phyloP scores from a whole-genome alignment of 768 basidiomycete species.

The Sarcodon aspratus region DNA sequence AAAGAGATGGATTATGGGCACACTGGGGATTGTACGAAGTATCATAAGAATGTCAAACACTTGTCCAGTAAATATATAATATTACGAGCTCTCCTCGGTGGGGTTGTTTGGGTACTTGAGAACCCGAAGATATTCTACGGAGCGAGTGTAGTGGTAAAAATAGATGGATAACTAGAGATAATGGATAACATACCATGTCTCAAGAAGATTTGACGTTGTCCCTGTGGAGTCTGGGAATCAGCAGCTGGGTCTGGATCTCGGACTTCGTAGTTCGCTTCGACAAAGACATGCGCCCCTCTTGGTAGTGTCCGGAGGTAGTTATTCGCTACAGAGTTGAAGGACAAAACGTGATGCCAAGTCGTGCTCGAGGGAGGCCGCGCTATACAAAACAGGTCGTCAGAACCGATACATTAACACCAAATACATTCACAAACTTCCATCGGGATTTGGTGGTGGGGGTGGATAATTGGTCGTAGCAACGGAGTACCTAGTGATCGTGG shows the following conservation, averaged over 20 bases:
- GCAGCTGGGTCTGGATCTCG: constrained; percentile 58
- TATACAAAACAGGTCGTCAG: constrained; percentile 14
- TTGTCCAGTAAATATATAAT: constrained; percentile 5
- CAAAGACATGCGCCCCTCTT: constrained; percentile 70
- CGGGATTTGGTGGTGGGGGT: constrained; percentile 42
- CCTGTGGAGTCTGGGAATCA: constrained; percentile 54
- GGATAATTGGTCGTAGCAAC: constrained; percentile 63
- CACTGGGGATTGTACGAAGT: background rate
- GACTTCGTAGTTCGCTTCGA: constrained; percentile 70
- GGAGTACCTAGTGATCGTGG: constrained; percentile 40
- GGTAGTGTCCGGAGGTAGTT: constrained; percentile 51
- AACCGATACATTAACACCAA: background rate
- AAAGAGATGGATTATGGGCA: background rate
- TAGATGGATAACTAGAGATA: background rate
- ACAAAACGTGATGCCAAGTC: constrained; percentile 71
- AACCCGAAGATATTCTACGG: constrained; percentile 44
- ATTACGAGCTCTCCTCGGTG: constrained; percentile 3
- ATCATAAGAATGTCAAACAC: background rate
- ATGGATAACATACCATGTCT: constrained; percentile 47
- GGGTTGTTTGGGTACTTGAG: constrained; percentile 16
- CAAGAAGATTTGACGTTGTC: constrained; percentile 76
- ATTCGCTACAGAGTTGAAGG: constrained; percentile 53
- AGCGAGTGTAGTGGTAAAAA: constrained; percentile 2
- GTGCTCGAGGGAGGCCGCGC: constrained; percentile 40
- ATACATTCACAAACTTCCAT: constrained; percentile 28